phyloP scores from a whole-genome alignment of 495 filamentous ascomycete genomes.

The Penicillium paxilli region DNA sequence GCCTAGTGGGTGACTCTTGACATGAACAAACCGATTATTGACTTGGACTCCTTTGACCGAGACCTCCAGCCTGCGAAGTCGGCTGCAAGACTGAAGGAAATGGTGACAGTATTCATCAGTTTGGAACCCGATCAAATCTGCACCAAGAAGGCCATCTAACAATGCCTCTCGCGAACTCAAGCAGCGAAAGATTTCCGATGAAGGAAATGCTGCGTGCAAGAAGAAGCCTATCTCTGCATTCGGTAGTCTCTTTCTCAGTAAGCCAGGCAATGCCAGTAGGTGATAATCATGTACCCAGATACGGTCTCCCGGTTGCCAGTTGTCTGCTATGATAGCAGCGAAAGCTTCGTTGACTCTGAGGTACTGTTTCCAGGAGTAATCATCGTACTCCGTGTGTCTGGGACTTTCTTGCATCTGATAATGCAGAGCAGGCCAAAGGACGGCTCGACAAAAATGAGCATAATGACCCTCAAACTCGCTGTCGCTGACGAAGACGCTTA shows the following conservation, averaged over 20 bases:
- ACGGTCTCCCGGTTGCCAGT: conserved; percentile 81
- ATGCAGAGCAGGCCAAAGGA: conserved; percentile 85
- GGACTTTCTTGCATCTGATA: conserved; percentile 93
- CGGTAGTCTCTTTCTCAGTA: conserved; percentile 76
- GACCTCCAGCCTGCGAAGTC: conserved; percentile 76
- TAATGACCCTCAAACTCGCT: conserved; percentile 87
- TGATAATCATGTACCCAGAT: conserved; percentile 96
- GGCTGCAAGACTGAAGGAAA: conserved; percentile 87
- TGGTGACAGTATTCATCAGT: conserved; percentile 88
- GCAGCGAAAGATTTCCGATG: conserved; percentile 88
- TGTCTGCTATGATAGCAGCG: conserved; percentile 76
- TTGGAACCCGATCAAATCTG: conserved; percentile 88
- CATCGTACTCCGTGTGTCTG: conserved; percentile 90
- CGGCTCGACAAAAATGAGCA: conserved; percentile 82
- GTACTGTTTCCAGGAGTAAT: conserved; percentile 94
- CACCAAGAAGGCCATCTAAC: conserved; percentile 82
- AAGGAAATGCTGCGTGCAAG: conserved; percentile 86
- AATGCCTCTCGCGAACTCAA: conserved; percentile 74
- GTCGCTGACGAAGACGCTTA: conserved; percentile 78
- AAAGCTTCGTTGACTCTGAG: conserved; percentile 83
- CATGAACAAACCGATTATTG: conserved; percentile 80
- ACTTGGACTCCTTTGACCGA: conserved; percentile 77
- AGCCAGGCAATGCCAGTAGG: conserved; percentile 73
- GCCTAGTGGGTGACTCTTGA: conserved; percentile 52
- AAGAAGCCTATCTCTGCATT: conserved; percentile 91